Evolutionary conservation across 2,329 filamentous ascomycete species (phyloP).

Genomic region (Clonostachys rhizophaga): DNA sequence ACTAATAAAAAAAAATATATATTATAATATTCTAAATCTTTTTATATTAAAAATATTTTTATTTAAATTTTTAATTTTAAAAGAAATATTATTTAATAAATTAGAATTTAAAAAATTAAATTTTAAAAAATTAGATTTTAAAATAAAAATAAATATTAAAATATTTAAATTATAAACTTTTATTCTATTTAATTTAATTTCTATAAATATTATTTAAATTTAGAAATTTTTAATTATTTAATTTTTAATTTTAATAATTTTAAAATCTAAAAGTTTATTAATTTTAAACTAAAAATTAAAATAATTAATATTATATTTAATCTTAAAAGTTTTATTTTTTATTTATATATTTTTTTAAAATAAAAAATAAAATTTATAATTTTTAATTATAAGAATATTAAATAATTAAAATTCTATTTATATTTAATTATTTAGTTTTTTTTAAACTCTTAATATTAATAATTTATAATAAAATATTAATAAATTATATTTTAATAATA

Average conservation of each 20-base stretch:
- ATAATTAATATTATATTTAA: not conserved
- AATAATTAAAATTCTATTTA: not conserved
- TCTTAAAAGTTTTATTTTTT: not conserved
- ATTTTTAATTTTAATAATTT: not conserved
- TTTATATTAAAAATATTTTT: not conserved
- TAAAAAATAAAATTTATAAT: not conserved
- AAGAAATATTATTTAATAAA: not conserved
- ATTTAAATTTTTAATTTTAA: not conserved
- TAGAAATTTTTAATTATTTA: not conserved
- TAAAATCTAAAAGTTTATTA: not conserved
- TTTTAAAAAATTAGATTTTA: not conserved
- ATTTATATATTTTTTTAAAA: not conserved
- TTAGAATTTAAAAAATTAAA: not conserved
- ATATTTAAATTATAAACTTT: not conserved
- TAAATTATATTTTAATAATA: no score
- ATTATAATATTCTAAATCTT: not conserved
- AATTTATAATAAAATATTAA: no score
- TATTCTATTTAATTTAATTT: not conserved
- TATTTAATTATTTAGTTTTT: not conserved
- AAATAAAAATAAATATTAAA: not conserved
- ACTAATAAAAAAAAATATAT: not conserved
- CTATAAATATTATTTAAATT: not conserved
- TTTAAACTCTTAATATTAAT: no score
- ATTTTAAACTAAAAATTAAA: not conserved
- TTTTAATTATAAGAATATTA: not conserved